Conservation (phyloP, 1,139 yeast species). For the Zygoascus hellenicus region DNA sequence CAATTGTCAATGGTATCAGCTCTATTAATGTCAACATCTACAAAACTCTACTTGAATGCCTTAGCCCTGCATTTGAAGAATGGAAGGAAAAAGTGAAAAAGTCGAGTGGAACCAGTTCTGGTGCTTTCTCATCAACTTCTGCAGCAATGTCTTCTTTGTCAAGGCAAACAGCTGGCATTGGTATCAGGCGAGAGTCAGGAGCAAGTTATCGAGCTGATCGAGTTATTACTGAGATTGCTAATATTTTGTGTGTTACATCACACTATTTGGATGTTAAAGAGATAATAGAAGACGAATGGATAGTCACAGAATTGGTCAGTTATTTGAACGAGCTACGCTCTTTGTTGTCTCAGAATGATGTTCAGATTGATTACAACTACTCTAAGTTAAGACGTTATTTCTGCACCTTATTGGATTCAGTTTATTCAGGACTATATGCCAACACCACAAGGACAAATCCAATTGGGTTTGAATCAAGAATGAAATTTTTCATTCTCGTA, state of each 20-base stretch:
- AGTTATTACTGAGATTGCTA: conserved; percentile 70
- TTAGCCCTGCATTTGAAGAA: conserved; percentile 54
- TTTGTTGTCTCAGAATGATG: conserved; percentile 51
- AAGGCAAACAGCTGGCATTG: conserved; percentile 6
- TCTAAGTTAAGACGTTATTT: conserved; percentile 77
- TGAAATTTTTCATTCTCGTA: conserved; percentile 71
- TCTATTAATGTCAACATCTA: conserved; percentile 88
- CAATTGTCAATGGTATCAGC: conserved; percentile 79
- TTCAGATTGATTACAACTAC: conserved; percentile 65
- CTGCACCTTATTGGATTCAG: conserved; percentile 68
- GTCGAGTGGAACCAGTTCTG: not conserved
- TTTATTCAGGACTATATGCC: conserved; percentile 48
- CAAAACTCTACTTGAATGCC: conserved; percentile 71
- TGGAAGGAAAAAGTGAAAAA: conserved; percentile 26
- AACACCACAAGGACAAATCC: conserved; percentile 45
- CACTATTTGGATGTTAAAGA: conserved; percentile 50
- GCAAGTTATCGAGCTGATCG: conserved; percentile 41
- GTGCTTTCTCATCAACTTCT: conserved; percentile 6
- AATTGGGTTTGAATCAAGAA: conserved; percentile 81
- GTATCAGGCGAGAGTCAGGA: conserved; percentile 15
- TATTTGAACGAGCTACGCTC: conserved; percentile 61
- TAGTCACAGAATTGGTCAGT: conserved; percentile 56
- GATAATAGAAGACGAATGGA: conserved; percentile 62
- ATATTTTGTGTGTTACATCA: conserved; percentile 66
- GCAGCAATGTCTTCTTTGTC: conserved; percentile 7